Base-by-base conservation (phyloP, 1,284 basidiomycete species). In the Microbotryum violaceum region DNA sequence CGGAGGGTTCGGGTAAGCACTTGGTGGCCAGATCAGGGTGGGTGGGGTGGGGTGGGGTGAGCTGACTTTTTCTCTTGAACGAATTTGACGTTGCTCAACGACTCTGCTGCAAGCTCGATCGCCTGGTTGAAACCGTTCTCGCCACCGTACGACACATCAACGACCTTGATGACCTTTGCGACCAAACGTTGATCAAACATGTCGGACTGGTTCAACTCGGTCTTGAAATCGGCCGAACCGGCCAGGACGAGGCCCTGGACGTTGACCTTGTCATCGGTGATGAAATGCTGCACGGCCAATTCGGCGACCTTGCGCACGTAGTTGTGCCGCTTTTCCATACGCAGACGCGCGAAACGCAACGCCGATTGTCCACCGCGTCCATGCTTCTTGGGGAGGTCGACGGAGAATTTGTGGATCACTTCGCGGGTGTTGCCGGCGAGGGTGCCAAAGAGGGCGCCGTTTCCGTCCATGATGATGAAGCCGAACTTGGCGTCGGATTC, bases 381-480 rank as follows among this genome's bases (percentile, higher is more conserved):
- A 66, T 98, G 96, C 82, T 99, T 99, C 82, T 98, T 99, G 56
- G 96, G 96, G 23, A 99, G 82, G 78, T 98, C 96, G 75, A 99
- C 96, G 45, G 88, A 92, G 79, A 99, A 96, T 61, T 98, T 99
- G 80, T 98, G 92, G 61, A 97, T 82, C 57, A 99, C 84, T 67
- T 97, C 93, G 70, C 96, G 89, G 23, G 96, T 97, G 79, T 98
- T 99, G 58, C 96, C 96, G 0, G 92, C 85, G 53, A 99, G 84
- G 4, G 89, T 91, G 67, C 96, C 96, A 71, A 97, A 98, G 50
- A 99, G 86, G 23, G 91, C 89, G 45, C 92, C 92, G 76, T 93
- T 94, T 79, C 92, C 93, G 75, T 94, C 93, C 96, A 98, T 98
- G 75, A 98, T 88, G 77, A 99, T 97, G 81, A 99, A 99, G 37